phyloP scores from a whole-genome alignment of 192 early-diverging fungal genomes.

The Umbelopsis vinacea region DNA sequence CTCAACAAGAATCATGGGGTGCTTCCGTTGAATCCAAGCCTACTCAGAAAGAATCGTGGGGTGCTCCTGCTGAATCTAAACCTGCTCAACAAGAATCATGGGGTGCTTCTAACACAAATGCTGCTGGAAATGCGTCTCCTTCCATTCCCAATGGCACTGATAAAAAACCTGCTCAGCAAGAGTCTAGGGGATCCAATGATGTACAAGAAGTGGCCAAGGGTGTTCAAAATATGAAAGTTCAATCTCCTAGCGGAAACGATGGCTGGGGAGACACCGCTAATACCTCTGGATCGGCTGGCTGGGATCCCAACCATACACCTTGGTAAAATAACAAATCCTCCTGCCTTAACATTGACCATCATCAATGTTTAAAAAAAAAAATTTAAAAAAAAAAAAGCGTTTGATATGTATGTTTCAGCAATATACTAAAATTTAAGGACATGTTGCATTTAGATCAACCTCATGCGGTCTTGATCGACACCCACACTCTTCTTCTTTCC shows the following conservation, averaged over 20 bases:
- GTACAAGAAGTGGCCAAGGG: conserved; percentile 1
- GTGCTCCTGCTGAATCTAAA: no score
- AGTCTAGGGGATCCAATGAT: neutral
- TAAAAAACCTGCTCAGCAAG: neutral
- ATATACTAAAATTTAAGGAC: neutral
- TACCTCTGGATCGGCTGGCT: neutral
- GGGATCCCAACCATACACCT: neutral
- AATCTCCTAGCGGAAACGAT: conserved; percentile 1
- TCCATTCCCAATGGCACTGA: neutral
- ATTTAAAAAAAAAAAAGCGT: no score
- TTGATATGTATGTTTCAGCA: no score
- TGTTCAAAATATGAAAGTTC: conserved; percentile 20
- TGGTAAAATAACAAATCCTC: neutral
- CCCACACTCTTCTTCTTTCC: no score
- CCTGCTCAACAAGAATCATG: neutral
- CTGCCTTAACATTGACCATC: no score
- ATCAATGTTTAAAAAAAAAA: no score
- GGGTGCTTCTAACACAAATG: conserved; percentile 21
- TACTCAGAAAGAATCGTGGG: no score
- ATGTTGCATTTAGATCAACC: no score
- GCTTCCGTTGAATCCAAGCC: no score
- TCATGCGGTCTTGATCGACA: no score
- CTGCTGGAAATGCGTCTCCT: conserved; percentile 25
- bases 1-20: no score
- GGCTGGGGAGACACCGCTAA: conserved; percentile 8